Evolutionary conservation across 1,284 basidiomycete species (phyloP), one percentile per base, ranked within the genome.

Genomic region (Mixia osmundae): DNA sequence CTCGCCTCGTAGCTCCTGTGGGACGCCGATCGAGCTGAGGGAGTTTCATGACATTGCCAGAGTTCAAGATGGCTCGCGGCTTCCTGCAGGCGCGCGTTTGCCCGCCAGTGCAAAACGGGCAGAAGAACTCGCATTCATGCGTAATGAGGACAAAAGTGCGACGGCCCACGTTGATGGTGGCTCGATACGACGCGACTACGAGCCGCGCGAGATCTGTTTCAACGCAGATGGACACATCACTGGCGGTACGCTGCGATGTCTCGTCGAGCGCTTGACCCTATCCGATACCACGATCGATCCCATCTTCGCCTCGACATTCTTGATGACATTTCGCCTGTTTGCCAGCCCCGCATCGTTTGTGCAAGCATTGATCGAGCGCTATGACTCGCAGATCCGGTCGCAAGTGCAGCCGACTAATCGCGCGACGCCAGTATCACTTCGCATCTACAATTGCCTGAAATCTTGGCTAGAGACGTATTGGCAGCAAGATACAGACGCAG

Each of bases 251-350:
- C 61, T 97, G 38, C 65, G 67, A 11, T 85, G 76, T 2, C 63
- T 97, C 28, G 73, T 95, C 7, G 85, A 89, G 58, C 82, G 79
- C 59, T 76, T 97, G 72, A 89, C 87, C n/a, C 79, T 85, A 2
- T 79, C 89, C 51, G 80, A 85, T 50, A 72, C 72, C 33, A 68
- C 79, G 33, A 57, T 59, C 40, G 85, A 95, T 48, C 64, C 73
- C 12, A 69, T 70, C 0, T 85, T 94, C 52, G 67, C 73, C 18
- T 69, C 72, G 1, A 75, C 87, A 12, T 95, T 97, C 62, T 89
- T 87, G 64, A 63, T 87, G 51, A 91, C 85, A 1, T 97, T 97
- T 65, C 70, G 89, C n/a, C 59, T 94, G 44, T 95, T 94, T 57
- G 71, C 76, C 1, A 70, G 73, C 0, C 77, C 89, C 1, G 40